A percentile compares a stretch with the other conserved stretches of the same genome.
Evolutionary conservation across 129 eudicot species (phyloP).

Genomic region (Chrysanthemum seticuspe): DNA sequence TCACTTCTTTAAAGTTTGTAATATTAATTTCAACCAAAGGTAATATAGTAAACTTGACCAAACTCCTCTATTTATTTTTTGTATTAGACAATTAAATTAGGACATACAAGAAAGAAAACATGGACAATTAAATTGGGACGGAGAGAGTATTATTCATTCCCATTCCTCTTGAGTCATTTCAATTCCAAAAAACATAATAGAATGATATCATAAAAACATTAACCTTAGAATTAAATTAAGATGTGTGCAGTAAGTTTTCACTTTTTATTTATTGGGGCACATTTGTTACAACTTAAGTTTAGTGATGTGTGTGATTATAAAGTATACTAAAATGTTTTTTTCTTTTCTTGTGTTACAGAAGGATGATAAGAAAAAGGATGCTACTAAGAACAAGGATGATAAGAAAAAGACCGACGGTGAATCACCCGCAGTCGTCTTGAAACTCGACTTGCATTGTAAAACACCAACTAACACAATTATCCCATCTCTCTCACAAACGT

Average conservation of each 20-base stretch:
- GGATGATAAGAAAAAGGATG: slow-evolving; percentile 26
- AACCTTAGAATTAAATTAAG: background rate
- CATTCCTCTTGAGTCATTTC: slow-evolving; percentile 16
- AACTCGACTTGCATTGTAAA: slow-evolving; percentile 76
- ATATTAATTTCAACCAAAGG: too few species aligned
- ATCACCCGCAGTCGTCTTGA: slow-evolving; percentile 33
- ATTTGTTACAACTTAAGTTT: too few species aligned
- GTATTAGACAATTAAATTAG: too few species aligned
- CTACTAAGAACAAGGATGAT: slow-evolving; percentile 17
- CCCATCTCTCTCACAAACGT: too few species aligned
- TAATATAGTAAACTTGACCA: too few species aligned
- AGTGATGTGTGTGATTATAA: too few species aligned
- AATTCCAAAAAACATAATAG: background rate
- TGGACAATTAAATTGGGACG: too few species aligned
- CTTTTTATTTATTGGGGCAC: background rate
- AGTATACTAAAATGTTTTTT: too few species aligned
- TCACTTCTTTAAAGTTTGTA: too few species aligned
- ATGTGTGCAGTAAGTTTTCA: slow-evolving; percentile 50
- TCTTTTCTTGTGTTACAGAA: slow-evolving; percentile 3
- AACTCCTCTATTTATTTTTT: too few species aligned
- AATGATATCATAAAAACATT: background rate
- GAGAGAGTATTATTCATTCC: slow-evolving; percentile 1
- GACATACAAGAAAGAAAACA: too few species aligned
- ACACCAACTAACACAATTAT: too few species aligned
- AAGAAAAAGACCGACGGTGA: slow-evolving; percentile 35